Conservation (phyloP, 2,329 filamentous ascomycete genomes). For the Venturia aucupariae region DNA sequence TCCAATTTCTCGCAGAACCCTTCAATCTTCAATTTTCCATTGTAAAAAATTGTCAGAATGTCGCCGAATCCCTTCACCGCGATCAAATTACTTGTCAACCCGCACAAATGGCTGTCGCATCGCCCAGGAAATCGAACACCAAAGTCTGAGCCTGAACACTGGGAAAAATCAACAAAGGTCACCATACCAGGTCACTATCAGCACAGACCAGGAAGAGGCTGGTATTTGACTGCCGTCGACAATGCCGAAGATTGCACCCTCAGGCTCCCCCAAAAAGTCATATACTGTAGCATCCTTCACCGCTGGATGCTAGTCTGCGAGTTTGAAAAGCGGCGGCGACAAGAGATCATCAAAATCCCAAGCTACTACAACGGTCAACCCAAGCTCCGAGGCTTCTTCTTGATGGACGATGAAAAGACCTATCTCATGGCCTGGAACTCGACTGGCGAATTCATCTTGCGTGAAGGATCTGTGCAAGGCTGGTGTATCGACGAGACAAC, state of each 20-base stretch:
- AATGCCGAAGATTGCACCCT: neutral
- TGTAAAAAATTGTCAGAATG: neutral
- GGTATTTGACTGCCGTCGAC: constrained; percentile 3
- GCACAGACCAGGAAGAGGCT: constrained; percentile 10
- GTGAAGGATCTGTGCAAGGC: neutral
- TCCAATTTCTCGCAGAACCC: neutral
- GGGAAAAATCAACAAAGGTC: neutral
- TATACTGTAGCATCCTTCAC: constrained; percentile 6
- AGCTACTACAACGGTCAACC: neutral
- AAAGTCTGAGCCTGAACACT: neutral
- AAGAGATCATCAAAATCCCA: neutral
- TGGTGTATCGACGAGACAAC: constrained; percentile 9
- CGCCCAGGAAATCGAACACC: neutral
- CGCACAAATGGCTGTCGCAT: constrained; percentile 2
- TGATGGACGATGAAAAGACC: constrained; percentile 2
- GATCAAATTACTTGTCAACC: neutral
- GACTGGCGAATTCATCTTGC: constrained; percentile 1
- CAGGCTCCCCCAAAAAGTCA: constrained; percentile 5
- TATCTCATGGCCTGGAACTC: constrained; percentile 10
- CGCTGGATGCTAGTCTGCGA: constrained; percentile 6
- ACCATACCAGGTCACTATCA: constrained; percentile 7
- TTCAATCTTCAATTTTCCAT: neutral
- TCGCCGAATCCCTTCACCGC: constrained; percentile 7
- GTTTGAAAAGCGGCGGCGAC: neutral
- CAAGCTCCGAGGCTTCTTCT: constrained; percentile 3